These are phyloP conservation scores for Taxawa tesnikishii DNA, from an alignment of 2,329 filamentous ascomycete genomes.

Conservation along the genomic window DNA sequence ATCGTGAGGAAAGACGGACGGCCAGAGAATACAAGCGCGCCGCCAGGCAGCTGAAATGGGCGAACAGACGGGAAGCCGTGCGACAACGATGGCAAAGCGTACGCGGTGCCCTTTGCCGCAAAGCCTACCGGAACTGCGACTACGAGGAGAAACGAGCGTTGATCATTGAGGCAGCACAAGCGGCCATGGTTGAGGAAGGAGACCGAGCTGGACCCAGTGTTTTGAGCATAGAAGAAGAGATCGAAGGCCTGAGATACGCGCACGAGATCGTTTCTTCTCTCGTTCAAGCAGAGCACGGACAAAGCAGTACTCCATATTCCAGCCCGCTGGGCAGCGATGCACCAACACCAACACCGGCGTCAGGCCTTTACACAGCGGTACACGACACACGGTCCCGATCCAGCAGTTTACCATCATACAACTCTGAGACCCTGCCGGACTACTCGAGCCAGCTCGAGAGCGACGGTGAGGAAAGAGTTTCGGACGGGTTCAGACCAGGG, in stretches of 20 bases:
- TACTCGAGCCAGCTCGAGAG: slow-evolving; percentile 27
- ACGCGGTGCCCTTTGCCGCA: slow-evolving; percentile 16
- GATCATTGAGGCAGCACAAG: slow-evolving; percentile 26
- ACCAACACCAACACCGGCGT: slow-evolving; percentile 13
- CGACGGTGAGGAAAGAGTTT: slow-evolving; percentile 9
- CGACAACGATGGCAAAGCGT: slow-evolving; percentile 35
- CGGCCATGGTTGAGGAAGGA: slow-evolving; percentile 25
- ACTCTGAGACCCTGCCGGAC: slow-evolving; percentile 28
- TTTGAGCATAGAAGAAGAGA: slow-evolving; percentile 32
- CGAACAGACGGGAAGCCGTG: slow-evolving; percentile 37
- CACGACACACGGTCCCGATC: slow-evolving; percentile 10
- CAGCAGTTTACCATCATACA: slow-evolving; percentile 22
- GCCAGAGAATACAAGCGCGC: slow-evolving; percentile 40
- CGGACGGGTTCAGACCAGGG: slow-evolving; percentile 12
- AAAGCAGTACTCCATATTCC: slow-evolving; percentile 18
- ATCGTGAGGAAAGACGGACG: slow-evolving; percentile 41
- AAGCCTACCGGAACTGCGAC: slow-evolving; percentile 21
- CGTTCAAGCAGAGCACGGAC: slow-evolving; percentile 12
- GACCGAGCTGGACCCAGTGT: slow-evolving; percentile 28
- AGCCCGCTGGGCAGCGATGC: slow-evolving; percentile 13
- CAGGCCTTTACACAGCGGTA: slow-evolving; percentile 14
- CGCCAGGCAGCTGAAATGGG: slow-evolving; percentile 32
- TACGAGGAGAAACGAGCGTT: slow-evolving; percentile 41
- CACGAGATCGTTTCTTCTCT: slow-evolving; percentile 36
- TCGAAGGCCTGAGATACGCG: slow-evolving; percentile 38